Percentiles rank a stretch among this genome's conserved stretches.
phyloP scores from a whole-genome alignment of 176 grass and related monocot genomes.

The Hyparrhenia diplandra region DNA sequence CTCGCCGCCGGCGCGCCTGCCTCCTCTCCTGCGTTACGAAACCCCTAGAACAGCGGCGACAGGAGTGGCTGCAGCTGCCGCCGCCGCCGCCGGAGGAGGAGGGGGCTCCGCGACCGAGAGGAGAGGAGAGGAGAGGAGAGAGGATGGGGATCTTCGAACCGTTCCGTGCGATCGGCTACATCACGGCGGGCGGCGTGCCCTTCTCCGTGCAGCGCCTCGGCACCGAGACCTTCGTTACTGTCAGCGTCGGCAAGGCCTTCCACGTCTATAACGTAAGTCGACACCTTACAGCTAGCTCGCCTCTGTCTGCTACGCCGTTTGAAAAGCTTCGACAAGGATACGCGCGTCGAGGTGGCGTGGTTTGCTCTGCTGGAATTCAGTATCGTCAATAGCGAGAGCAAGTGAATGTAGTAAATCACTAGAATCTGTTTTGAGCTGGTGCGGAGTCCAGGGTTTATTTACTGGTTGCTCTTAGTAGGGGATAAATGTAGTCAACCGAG shows the following conservation, averaged over 20 bases:
- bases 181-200: constrained; percentile 66
- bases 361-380: background rate
- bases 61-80: background rate
- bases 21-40: background rate
- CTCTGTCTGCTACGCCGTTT: background rate
- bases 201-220: constrained; percentile 90
- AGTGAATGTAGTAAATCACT: background rate
- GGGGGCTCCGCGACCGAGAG: background rate
- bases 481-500: background rate
- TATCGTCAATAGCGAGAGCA: background rate
- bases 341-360: background rate
- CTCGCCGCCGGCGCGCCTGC: constrained; percentile 29
- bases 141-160: constrained; percentile 94
- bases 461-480: background rate
- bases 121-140: no score
- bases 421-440: background rate
- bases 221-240: constrained; percentile 87
- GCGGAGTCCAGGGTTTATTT: background rate
- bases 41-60: background rate
- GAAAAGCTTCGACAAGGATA: background rate
- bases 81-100: background rate
- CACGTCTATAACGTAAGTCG: constrained; percentile 81
- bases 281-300: background rate
- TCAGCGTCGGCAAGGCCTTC: constrained; percentile 91
- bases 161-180: constrained; percentile 90